Evolutionary conservation across 2,329 filamentous ascomycete genomes (phyloP).

Genomic region (Zasmidium angulare): DNA sequence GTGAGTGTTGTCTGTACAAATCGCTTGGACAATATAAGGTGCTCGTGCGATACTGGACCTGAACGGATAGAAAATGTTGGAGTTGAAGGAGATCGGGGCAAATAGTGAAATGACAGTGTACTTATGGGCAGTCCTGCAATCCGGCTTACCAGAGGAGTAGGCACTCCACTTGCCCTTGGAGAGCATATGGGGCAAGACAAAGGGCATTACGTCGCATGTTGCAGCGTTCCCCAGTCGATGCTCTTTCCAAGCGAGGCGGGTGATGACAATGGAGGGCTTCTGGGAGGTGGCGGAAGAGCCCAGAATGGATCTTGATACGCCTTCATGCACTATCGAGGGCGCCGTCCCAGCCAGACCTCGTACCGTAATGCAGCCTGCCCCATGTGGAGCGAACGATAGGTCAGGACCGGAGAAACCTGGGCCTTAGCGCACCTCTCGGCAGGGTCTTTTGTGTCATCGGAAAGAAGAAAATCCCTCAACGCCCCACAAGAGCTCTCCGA

Average conservation of each 20-base stretch:
- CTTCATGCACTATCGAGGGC: conserved; percentile 6
- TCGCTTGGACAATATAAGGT: background rate
- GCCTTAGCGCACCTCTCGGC: conserved; percentile 1
- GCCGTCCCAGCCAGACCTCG: conserved; percentile 9
- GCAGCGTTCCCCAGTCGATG: conserved; percentile 9
- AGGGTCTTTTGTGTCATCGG: conserved; percentile 3
- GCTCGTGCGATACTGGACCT: background rate
- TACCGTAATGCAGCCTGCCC: conserved; percentile 5
- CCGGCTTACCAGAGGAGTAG: conserved; percentile 2
- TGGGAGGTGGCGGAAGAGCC: background rate
- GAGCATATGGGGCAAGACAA: conserved; percentile 8
- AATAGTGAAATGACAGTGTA: conserved; percentile 1
- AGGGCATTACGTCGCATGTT: conserved; percentile 1
- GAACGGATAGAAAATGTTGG: background rate
- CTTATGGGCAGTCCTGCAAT: conserved; percentile 2
- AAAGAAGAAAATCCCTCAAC: conserved; percentile 10
- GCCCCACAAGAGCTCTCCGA: background rate
- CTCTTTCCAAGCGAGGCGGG: background rate
- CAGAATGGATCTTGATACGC: background rate
- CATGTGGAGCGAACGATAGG: conserved; percentile 21
- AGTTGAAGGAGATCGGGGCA: background rate
- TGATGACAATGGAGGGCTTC: background rate
- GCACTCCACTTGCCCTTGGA: conserved; percentile 8
- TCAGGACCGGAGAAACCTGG: conserved; percentile 19
- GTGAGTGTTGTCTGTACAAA: background rate